phyloP scores from a whole-genome alignment of 2,329 filamentous ascomycete species.

The Colletotrichum melonis region DNA sequence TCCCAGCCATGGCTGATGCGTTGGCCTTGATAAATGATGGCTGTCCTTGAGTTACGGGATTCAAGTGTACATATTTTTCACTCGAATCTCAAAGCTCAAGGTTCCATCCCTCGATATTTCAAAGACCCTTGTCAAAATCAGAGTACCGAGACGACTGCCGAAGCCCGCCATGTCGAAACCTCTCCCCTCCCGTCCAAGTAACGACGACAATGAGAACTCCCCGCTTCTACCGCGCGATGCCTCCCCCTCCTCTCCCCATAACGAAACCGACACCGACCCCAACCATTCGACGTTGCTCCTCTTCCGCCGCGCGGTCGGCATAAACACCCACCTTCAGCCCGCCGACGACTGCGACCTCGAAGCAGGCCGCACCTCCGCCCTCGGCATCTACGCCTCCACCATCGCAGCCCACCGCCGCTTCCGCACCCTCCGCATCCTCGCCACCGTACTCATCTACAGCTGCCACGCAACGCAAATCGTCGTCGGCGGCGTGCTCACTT shows the following conservation, averaged over 20 bases:
- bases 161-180: conserved; percentile 14
- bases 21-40: background rate
- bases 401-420: conserved; percentile 47
- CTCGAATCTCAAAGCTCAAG: background rate
- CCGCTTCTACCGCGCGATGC: conserved; percentile 16
- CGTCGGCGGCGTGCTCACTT: conserved; percentile 58
- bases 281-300: conserved; percentile 54
- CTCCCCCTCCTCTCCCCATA: background rate
- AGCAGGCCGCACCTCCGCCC: conserved; percentile 46
- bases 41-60: background rate
- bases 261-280: conserved; percentile 1
- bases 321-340: conserved; percentile 45
- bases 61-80: background rate
- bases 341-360: conserved; percentile 45
- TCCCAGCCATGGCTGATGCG: no score
- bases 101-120: background rate
- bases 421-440: conserved; percentile 45
- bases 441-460: conserved; percentile 52
- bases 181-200: background rate
- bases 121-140: background rate
- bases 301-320: conserved; percentile 57
- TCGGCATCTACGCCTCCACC: conserved; percentile 55
- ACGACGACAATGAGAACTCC: background rate
- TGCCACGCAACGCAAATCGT: conserved; percentile 59
- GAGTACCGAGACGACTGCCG: background rate